Base-by-base conservation (phyloP, 1,284 basidiomycete genomes). In the Trametes sp. region DNA sequence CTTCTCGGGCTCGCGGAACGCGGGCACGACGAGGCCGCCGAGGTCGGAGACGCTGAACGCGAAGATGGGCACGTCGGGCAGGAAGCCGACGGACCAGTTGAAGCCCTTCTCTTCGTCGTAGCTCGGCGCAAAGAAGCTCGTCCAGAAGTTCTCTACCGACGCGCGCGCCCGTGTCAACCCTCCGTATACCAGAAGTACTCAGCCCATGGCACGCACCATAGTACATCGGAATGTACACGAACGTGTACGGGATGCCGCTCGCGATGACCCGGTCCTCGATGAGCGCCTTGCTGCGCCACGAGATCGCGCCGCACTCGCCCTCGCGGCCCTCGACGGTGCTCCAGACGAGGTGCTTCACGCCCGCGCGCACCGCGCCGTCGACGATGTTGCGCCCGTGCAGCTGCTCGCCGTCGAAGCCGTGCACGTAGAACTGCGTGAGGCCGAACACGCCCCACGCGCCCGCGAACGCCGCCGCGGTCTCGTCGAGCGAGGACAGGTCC, bases 221-320 rank as follows among this genome's bases (percentile, higher is more conserved):
- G 52, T 60, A 60, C 59, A 60, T 60, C 13, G 59, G 59, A 28
- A 60, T 60, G 28, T 60, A 60, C 52, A 60, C 59, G 24, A 60
- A 60, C 19, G 59, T 60, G 29, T 54, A 54, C 36, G 53, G 59
- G 36, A 60, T 60, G 7, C 59, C 59, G 38, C 52, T 60, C 59
- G 59, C 59, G 45, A 60, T 60, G 38, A 60, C 36, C n/a, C 52
- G 59, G 23, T 60, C 59, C 38, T 60, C 59, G 36, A 60, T 60
- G 36, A 60, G 52, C 2, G 59, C 59, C 59, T 60, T 60, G 52
- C 59, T 60, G 10, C 29, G 26, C 59, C 59, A 60, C n/a, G 59
- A 60, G 36, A 60, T 60, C 36, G 59, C 59, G 11, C 24, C 52
- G 46, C 59, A 60, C 29, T 60, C 59, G 52, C 59, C 59, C 38